phyloP scores from a whole-genome alignment of 2,329 filamentous ascomycete species.

The Fusarium sp. region DNA sequence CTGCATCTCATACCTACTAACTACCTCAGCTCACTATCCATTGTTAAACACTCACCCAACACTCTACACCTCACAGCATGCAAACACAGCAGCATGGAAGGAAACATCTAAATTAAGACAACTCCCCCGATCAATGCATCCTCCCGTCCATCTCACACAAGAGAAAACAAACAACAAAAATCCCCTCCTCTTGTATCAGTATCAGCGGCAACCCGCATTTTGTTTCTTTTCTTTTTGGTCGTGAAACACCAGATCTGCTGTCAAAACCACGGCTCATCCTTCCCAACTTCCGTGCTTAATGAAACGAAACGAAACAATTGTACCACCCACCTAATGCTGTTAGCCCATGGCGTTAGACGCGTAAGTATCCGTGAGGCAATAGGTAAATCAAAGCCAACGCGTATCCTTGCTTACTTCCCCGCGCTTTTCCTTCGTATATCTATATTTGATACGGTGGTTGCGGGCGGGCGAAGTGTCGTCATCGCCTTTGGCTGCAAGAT shows the following conservation, averaged over 20 bases:
- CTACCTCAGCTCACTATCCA: background rate
- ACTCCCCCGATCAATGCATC: constrained; percentile 15
- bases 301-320: constrained; percentile 23
- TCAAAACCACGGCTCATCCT: constrained; percentile 39
- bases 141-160: constrained; percentile 19
- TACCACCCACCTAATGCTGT: background rate
- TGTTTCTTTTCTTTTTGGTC: background rate
- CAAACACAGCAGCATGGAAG: too few species aligned
- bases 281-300: constrained; percentile 7
- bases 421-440: background rate
- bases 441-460: background rate
- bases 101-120: constrained; percentile 2
- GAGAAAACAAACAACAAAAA: background rate
- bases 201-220: constrained; percentile 23
- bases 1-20: background rate
- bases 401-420: background rate
- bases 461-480: constrained; percentile 5
- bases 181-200: constrained; percentile 1
- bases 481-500: background rate
- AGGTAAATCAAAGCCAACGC: background rate
- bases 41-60: background rate
- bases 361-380: background rate
- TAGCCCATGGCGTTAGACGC: constrained; percentile 11
- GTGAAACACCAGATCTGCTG: constrained; percentile 38
- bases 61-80: too few species aligned